These are phyloP conservation scores for Terana coerulea DNA, from an alignment of 768 basidiomycete genomes.

Conservation along the genomic window DNA sequence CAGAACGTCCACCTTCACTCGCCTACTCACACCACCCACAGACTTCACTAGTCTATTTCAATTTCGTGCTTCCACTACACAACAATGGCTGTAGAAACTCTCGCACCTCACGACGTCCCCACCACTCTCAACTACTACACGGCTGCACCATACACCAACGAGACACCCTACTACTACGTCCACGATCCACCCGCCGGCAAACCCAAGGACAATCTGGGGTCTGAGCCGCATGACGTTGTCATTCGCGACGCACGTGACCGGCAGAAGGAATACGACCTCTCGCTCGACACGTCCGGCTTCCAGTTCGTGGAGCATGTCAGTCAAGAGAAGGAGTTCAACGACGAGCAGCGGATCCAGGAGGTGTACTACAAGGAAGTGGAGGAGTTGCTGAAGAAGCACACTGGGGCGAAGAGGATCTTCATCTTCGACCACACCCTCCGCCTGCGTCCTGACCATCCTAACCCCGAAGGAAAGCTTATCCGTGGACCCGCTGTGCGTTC, in stretches of 20 bases:
- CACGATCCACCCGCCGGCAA: constrained; percentile 18
- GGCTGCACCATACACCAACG: constrained; percentile 22
- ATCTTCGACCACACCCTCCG: constrained; percentile 45
- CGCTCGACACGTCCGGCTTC: constrained; percentile 40
- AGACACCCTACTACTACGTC: constrained; percentile 32
- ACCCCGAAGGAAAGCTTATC: not conserved
- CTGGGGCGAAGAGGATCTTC: constrained; percentile 35
- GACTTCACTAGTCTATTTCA: too few species aligned
- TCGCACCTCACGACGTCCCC: constrained; percentile 31
- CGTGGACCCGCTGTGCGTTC: constrained; percentile 32
- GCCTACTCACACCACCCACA: too few species aligned
- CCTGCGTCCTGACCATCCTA: too few species aligned
- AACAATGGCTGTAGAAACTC: constrained; percentile 15
- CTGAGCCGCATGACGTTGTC: constrained; percentile 20
- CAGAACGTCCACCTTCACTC: too few species aligned
- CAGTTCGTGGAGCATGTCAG: constrained; percentile 31
- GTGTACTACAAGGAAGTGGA: constrained; percentile 40
- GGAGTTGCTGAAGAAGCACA: constrained; percentile 35
- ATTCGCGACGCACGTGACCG: constrained; percentile 29
- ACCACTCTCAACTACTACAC: constrained; percentile 37
- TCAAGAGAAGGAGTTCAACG: constrained; percentile 35
- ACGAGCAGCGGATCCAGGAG: constrained; percentile 34
- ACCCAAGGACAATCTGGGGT: constrained; percentile 26
- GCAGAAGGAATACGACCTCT: constrained; percentile 23
- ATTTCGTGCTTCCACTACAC: too few species aligned